phyloP scores from a whole-genome alignment of 192 early-diverging fungal species.

The Backusella luteola region DNA sequence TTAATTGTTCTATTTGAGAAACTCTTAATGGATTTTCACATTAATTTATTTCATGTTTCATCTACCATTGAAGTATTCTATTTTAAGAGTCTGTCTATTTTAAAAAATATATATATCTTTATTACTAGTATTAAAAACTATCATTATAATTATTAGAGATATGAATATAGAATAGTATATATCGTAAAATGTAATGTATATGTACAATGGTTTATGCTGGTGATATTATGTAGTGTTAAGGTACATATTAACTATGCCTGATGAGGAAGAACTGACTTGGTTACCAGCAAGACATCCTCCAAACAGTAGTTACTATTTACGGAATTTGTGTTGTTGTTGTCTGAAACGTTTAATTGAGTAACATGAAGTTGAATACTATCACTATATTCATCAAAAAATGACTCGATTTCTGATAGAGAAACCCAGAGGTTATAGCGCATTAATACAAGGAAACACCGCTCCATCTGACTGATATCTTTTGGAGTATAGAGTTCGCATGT shows the following conservation, averaged over 20 bases:
- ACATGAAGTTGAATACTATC: neutral
- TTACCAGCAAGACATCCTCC: neutral
- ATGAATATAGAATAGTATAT: neutral
- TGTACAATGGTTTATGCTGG: neutral
- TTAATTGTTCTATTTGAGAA: neutral
- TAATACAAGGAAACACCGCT: constrained; percentile 44
- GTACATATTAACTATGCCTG: neutral
- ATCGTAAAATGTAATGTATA: neutral
- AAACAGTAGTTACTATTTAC: neutral
- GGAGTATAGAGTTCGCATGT: constrained; percentile 42
- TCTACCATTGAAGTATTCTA: neutral
- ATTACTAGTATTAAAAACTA: neutral
- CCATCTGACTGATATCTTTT: constrained; percentile 49
- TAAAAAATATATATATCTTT: neutral
- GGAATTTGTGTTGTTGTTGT: neutral
- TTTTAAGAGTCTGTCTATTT: neutral
- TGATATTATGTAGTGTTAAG: neutral
- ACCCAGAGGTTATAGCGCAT: constrained; percentile 47
- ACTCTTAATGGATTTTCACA: neutral
- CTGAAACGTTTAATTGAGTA: neutral
- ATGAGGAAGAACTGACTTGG: neutral
- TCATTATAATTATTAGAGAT: neutral
- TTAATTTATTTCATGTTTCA: neutral
- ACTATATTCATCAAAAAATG: constrained; percentile 25
- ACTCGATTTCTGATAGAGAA: constrained; percentile 32